phyloP scores from a whole-genome alignment of 164 flowering plant species.

The Litsea cubeba region DNA sequence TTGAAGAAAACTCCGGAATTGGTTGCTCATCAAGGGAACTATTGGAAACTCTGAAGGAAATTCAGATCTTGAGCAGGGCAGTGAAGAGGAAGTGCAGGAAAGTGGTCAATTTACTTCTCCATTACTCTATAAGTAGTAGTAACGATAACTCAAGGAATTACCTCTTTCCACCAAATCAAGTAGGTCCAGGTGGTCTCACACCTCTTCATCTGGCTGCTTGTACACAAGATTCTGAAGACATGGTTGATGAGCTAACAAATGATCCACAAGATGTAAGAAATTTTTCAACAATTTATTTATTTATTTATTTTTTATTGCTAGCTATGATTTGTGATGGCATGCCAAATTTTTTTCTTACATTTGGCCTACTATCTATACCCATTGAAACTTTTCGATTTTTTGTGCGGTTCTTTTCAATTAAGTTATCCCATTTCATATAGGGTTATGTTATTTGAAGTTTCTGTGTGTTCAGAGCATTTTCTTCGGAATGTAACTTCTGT shows the following conservation, averaged over 20 bases:
- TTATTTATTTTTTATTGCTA: neutral
- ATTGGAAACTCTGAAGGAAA: slow-evolving; percentile 45
- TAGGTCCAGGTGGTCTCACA: slow-evolving; percentile 77
- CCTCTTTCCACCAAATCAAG: slow-evolving; percentile 59
- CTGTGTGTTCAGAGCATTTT: neutral
- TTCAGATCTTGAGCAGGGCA: slow-evolving; percentile 71
- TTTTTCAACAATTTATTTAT: neutral
- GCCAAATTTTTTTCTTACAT: neutral
- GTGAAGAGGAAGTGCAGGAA: slow-evolving; percentile 62
- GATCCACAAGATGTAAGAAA: slow-evolving; percentile 70
- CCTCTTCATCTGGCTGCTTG: slow-evolving; percentile 90
- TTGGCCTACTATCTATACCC: neutral
- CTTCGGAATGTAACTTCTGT: neutral
- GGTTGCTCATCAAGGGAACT: slow-evolving; percentile 36
- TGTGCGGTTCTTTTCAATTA: neutral
- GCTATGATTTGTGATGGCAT: neutral
- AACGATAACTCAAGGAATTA: slow-evolving; percentile 32
- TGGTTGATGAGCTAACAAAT: slow-evolving; percentile 70
- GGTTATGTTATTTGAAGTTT: neutral
- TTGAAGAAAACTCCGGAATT: slow-evolving; percentile 31
- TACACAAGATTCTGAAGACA: slow-evolving; percentile 47
- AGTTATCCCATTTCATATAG: no score
- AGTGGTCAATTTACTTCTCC: slow-evolving; percentile 67
- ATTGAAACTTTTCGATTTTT: neutral
- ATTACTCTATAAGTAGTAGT: slow-evolving; percentile 35